Base-by-base conservation (phyloP, 2,329 filamentous ascomycete species). In the Claviceps sp. region DNA sequence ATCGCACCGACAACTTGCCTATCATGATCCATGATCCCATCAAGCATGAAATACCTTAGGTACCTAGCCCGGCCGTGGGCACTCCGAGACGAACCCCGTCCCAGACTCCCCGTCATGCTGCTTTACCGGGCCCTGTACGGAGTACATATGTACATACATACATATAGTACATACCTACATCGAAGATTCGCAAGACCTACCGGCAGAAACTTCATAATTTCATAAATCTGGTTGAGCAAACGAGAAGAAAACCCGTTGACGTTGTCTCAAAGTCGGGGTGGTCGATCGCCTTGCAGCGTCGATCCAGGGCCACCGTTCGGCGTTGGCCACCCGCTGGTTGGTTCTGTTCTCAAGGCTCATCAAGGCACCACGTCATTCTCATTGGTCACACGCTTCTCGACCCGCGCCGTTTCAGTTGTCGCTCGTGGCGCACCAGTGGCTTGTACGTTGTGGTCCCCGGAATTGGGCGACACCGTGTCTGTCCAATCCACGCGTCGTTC, bases 361-460 rank as follows among this genome's bases (percentile, higher is more conserved):
- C 11, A 47, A 16, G 14, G 23, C 37, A 22, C 22, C n/a, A 39
- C 22, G 4, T 37, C 45, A 36, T 14, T 20, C 38, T 20, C 17
- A 52, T 45, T 52, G 50, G 45, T 39, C 26, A 23, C 17, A 8
- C n/a, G 11, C 40, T 46, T 16, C 13, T 44, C n/a, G 23, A 39
- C 17, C 45, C n/a, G 23, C 45, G 17, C 45, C n/a, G 50, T 52
- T 52, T 48, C 45, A 48, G 26, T 34, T 29, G 39, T 17, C 26
- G n/a, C 37, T 47, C 43, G 45, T 51, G 43, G 50, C 45, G 50
- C 48, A 14, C 20, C 22, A 7, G 20, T 23, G 42, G 42, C 42
- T 44, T 20, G 22, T 20, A 7, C 42, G 13, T 22, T 14, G 22
- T 44, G 42, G 20, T 44, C 16, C 36, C 36, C 20, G 42, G 49